Base-by-base conservation (phyloP, 1,284 basidiomycete genomes). In the Cryptococcus sp. region DNA sequence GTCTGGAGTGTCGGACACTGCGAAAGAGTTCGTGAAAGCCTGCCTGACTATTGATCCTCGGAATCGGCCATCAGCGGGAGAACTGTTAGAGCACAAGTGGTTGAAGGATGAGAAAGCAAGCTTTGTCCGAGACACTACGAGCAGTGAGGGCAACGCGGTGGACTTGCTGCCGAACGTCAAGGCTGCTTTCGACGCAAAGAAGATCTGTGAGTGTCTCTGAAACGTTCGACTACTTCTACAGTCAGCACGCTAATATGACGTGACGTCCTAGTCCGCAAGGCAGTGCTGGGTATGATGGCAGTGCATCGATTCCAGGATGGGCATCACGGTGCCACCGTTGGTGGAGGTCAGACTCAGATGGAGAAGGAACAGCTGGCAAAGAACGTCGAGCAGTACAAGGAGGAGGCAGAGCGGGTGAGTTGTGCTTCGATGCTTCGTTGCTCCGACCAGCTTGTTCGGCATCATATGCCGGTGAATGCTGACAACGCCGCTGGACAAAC, bases 131-230 rank as follows among this genome's bases (percentile, higher is more conserved):
- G 86, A 88, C 73, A 82, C 83, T 2, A 79, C 80, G 58, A 83
- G 82, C 60, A 72, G 80, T 42, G 82, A 80, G 27, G 89, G 88
- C 40, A 81, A 82, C 47, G 87, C 88, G n/a, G 85, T 85, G 50
- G 86, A 95, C 80, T 81, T 97, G 73, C 80, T 95, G 69, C 93
- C 93, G 42, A 86, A 89, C 55, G 88, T 96, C 77, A 90, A 88
- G 83, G 89, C 86, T 79, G 87, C 86, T 40, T 93, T 94, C 81
- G 87, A 94, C 71, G 91, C 90, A 39, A 90, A 85, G 81, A 86
- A 85, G 79, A 86, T 89, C 16, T 93, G 91, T 92, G 71, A 61
- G 88, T 83, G 3, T 27, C 7, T 15, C n/a, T 7, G 22, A 7
- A 39, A 17, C 16, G 6, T 19, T 16, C 25, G 15, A 5, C 10